These are phyloP conservation scores for Dunaliella primolecta DNA, from an alignment of 139 green algal species.

Conservation along the genomic window DNA sequence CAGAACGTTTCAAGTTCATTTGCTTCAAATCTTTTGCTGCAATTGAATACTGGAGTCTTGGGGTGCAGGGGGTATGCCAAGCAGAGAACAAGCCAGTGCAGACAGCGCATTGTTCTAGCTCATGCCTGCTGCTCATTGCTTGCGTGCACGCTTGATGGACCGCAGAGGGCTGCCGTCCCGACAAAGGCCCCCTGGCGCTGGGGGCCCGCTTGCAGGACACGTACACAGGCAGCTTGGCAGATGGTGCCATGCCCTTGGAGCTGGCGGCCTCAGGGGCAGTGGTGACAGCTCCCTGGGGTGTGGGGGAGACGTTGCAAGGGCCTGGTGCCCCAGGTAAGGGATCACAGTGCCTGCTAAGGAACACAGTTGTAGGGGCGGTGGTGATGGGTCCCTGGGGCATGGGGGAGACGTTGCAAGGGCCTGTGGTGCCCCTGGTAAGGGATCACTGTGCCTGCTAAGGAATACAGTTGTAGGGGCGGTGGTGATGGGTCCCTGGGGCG, in stretches of 20 bases:
- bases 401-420: neutral
- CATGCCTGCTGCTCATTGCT: too few relatives aligned
- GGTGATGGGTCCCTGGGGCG: neutral
- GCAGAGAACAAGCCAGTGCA: too few relatives aligned
- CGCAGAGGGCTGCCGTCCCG: slow-evolving; percentile 26
- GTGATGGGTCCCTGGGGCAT: neutral
- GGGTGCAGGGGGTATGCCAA: too few relatives aligned
- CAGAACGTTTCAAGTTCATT: too few relatives aligned
- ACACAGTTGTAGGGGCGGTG: neutral
- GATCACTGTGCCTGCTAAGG: too few relatives aligned
- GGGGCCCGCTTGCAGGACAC: slow-evolving; percentile 49
- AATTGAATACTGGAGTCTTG: too few relatives aligned
- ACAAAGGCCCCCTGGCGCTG: slow-evolving; percentile 40
- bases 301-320: neutral
- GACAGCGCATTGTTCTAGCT: too few relatives aligned
- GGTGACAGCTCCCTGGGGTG: neutral
- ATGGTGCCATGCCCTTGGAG: slow-evolving; percentile 5
- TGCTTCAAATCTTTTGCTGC: too few relatives aligned
- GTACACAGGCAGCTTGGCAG: neutral
- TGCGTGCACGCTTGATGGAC: too few relatives aligned
- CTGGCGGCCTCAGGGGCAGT: neutral
- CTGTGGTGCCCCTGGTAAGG: neutral
- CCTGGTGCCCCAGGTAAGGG: neutral
- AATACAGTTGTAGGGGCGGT: too few relatives aligned
- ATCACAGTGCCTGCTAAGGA: too few relatives aligned